Evolutionary conservation across 129 eudicot genomes (phyloP).

Genomic region (Artemisia annua): DNA sequence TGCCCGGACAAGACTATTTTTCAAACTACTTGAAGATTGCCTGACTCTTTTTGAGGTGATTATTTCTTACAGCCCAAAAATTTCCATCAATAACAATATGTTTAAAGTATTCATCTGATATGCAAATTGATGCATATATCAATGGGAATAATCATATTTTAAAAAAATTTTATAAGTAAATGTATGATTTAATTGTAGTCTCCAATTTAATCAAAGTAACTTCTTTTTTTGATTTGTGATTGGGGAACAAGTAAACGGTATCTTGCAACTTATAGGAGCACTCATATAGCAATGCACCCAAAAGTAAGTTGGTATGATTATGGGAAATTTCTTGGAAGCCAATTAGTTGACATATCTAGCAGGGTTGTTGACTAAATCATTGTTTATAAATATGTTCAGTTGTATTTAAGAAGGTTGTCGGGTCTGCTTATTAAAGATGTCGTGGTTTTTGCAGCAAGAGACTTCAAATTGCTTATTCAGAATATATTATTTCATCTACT

Average conservation of each 20-base stretch:
- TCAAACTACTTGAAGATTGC: slow-evolving; percentile 91
- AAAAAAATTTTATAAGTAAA: slow-evolving; percentile 16
- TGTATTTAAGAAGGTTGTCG: neutral
- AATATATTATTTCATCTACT: no score
- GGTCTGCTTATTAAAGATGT: no score
- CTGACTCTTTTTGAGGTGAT: slow-evolving; percentile 86
- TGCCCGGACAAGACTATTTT: slow-evolving; percentile 91
- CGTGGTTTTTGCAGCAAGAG: no score
- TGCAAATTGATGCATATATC: slow-evolving; percentile 7
- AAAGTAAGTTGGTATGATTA: neutral
- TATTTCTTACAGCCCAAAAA: slow-evolving; percentile 12
- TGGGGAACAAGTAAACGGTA: neutral
- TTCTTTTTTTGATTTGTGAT: slow-evolving; percentile 18
- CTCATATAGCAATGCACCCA: neutral
- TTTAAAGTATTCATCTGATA: slow-evolving; percentile 5
- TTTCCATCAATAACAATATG: neutral
- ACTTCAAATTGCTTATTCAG: no score
- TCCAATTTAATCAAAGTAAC: slow-evolving; percentile 11
- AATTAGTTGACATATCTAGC: neutral
- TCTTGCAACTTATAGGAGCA: neutral
- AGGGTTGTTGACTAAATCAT: neutral
- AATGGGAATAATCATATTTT: neutral
- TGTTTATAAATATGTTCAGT: neutral
- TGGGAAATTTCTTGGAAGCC: neutral
- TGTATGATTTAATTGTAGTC: slow-evolving; percentile 20